A percentile compares a stretch with the other conserved stretches of the same genome.
phyloP scores from a whole-genome alignment of 2,329 filamentous ascomycete species.

The Fusarium bactridioides region DNA sequence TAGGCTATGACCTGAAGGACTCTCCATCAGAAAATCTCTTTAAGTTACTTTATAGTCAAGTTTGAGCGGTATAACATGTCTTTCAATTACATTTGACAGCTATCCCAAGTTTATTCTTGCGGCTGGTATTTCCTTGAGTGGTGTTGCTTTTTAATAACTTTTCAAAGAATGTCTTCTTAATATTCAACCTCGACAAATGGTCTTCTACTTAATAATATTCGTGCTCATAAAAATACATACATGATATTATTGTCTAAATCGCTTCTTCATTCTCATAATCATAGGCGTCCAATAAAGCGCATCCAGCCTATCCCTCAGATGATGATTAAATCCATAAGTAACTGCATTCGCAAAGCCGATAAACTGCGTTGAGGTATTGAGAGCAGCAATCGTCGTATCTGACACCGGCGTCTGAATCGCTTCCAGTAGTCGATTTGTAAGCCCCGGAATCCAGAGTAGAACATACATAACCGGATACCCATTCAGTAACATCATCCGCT shows the following conservation, averaged over 20 bases:
- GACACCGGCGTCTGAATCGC: conserved; percentile 18
- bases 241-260: conserved; percentile 4
- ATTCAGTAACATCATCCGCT: conserved; percentile 38
- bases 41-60: too few relatives aligned
- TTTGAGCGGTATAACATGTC: background rate
- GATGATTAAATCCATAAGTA: conserved; percentile 38
- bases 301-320: conserved; percentile 33
- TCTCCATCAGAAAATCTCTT: background rate
- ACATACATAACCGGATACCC: conserved; percentile 39
- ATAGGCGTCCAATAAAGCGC: conserved; percentile 24
- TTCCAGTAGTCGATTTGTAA: conserved; percentile 35
- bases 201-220: background rate
- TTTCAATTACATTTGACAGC: background rate
- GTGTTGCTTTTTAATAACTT: background rate
- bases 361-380: conserved; percentile 36
- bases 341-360: conserved; percentile 33
- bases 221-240: background rate
- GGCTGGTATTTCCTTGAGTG: background rate
- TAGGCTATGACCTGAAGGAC: background rate
- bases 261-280: conserved; percentile 21
- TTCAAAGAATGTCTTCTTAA: background rate
- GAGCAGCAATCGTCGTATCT: conserved; percentile 15
- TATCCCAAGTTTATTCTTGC: background rate
- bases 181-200: background rate
- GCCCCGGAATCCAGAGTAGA: conserved; percentile 34